Evolutionary conservation across 768 basidiomycete genomes (phyloP), one percentile per base, ranked within the genome.

Genomic region (Boletus reticulatus): DNA sequence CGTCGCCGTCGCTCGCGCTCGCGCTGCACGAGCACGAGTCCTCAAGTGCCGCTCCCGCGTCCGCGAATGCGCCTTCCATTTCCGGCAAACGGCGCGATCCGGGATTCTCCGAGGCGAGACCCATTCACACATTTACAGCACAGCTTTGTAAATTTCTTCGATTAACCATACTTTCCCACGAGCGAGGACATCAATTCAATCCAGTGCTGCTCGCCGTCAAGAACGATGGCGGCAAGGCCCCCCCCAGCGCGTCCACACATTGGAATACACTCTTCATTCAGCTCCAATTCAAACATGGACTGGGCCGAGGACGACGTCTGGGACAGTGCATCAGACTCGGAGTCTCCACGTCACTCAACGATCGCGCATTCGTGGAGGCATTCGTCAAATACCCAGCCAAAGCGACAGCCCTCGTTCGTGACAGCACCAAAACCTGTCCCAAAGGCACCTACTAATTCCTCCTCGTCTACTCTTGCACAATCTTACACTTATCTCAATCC

Each of bases 261-360:
- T 57, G 87, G 80, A 42, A 74, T 89, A 42, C 79, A 82, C 56
- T 76, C 85, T 6, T 69, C 62, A 32, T 68, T 67, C 72, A 73
- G 63, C 71, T 77, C 78, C 54, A 80, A 58, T 49, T 78, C 73
- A 62, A 80, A 72, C 54, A 70, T 72, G 48, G 88, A 90, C 50
- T 88, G 88, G 87, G 87, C 75, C n/a, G 89, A 91, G 68, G 90
- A 92, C 66, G 90, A 93, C 68, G 89, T 83, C 44, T 93, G 90
- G 90, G 90, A 92, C 73, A 88, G 85, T 63, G 78, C 81, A 49
- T 92, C 89, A 17, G 90, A 92, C 73, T 85, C 84, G 44, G 89
- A 89, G 71, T 85, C 82, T 51, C 82, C 81, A 53, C 80, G 77
- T 62, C 81, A 78, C 55, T 78, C 80, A n/a, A 77, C 79, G 11